These are phyloP conservation scores for Salvia rosmarinus DNA, from an alignment of 257 asterid species.

Conservation along the genomic window DNA sequence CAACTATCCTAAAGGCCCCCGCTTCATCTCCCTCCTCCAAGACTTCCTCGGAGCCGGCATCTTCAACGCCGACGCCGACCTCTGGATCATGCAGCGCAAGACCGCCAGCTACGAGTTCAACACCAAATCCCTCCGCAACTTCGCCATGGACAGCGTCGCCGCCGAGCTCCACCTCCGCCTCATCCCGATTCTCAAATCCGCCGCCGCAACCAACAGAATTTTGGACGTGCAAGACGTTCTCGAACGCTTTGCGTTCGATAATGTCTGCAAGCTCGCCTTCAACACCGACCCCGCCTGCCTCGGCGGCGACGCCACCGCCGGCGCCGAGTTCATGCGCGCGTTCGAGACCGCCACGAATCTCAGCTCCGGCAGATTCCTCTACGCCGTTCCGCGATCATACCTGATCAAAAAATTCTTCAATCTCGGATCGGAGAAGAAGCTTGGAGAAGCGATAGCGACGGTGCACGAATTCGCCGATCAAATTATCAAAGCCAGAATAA, in stretches of 20 bases:
- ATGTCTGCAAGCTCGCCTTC: slow-evolving; percentile 74
- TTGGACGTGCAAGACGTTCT: slow-evolving; percentile 76
- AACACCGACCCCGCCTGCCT: slow-evolving; percentile 78
- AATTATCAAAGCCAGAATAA: slow-evolving; percentile 60
- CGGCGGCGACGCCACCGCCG: slow-evolving; percentile 61
- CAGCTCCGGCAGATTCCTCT: slow-evolving; percentile 78
- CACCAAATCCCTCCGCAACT: slow-evolving; percentile 78
- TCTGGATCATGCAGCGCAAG: slow-evolving; percentile 76
- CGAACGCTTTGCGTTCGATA: slow-evolving; percentile 84
- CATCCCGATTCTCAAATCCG: slow-evolving; percentile 54
- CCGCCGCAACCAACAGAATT: slow-evolving; percentile 31
- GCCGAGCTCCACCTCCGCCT: slow-evolving; percentile 55
- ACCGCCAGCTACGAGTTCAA: slow-evolving; percentile 90
- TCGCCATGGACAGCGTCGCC: slow-evolving; percentile 64
- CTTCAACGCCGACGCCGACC: slow-evolving; percentile 70
- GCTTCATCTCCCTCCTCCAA: slow-evolving; percentile 55
- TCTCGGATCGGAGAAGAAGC: slow-evolving; percentile 64
- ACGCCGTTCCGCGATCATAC: slow-evolving; percentile 50
- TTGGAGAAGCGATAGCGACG: slow-evolving; percentile 50
- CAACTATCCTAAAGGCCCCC: slow-evolving; percentile 76
- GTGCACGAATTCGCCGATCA: slow-evolving; percentile 76
- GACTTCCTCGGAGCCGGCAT: slow-evolving; percentile 84
- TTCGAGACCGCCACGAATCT: slow-evolving; percentile 78
- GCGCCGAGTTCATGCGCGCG: slow-evolving; percentile 74
- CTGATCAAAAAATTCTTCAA: slow-evolving; percentile 54